phyloP scores from a whole-genome alignment of 306 rosid species.

The Gastrolobium villosum region DNA sequence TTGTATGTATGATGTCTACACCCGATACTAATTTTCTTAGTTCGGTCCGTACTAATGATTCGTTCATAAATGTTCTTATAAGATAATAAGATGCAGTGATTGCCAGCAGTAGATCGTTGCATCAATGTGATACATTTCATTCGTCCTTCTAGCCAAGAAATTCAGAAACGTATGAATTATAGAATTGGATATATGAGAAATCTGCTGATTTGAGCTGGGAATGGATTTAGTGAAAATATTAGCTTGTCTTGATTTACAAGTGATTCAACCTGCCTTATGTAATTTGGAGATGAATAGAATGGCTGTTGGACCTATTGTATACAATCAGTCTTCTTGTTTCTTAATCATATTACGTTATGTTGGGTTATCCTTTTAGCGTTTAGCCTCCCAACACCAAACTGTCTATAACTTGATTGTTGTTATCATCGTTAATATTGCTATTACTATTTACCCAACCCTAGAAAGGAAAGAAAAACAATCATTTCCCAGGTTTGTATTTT shows the following conservation, averaged over 20 bases:
- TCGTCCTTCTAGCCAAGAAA: neutral
- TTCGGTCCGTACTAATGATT: neutral
- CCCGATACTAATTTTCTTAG: constrained; percentile 1
- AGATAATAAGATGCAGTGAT: neutral
- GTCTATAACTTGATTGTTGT: neutral
- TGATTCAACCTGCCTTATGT: too few relatives aligned
- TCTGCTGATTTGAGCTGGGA: constrained; percentile 4
- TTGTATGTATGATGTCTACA: constrained; percentile 20
- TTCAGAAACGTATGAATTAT: neutral
- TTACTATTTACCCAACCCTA: neutral
- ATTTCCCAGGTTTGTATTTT: neutral
- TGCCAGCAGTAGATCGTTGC: neutral
- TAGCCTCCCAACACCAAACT: too few relatives aligned
- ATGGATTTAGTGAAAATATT: neutral
- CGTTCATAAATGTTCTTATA: neutral
- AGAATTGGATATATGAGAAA: constrained; percentile 3
- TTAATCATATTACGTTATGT: too few relatives aligned
- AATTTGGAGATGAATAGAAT: too few relatives aligned
- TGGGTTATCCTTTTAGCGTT: too few relatives aligned
- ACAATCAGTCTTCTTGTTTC: neutral
- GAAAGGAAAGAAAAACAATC: neutral
- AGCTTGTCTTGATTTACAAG: neutral
- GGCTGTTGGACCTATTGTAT: neutral
- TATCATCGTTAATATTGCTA: neutral
- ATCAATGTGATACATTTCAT: neutral